Conservation (phyloP, 108 stramenopile species). For the Aurantiochytrium sp. region DNA sequence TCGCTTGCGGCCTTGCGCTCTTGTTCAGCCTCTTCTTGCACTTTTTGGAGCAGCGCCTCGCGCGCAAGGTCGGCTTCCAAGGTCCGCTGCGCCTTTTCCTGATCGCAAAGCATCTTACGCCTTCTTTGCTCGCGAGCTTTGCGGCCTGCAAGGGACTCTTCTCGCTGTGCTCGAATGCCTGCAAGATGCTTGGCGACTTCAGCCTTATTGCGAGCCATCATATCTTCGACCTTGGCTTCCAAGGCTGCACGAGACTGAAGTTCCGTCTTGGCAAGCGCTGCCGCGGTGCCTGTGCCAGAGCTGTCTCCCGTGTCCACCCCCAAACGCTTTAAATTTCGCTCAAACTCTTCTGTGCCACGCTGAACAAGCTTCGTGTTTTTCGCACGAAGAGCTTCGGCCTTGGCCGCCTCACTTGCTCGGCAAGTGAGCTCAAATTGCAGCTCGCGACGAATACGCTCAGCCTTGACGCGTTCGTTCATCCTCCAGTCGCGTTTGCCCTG, state of each 20-base stretch:
- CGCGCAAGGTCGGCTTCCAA: background rate
- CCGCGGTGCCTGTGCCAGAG: background rate
- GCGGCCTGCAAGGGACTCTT: background rate
- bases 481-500: background rate
- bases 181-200: background rate
- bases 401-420: background rate
- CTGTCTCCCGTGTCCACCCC: background rate
- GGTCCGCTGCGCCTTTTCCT: background rate
- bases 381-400: background rate
- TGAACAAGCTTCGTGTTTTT: background rate
- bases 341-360: background rate
- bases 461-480: background rate
- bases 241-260: background rate
- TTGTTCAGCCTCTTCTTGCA: background rate
- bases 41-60: background rate
- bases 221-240: background rate
- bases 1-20: background rate
- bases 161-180: background rate
- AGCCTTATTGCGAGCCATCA: background rate
- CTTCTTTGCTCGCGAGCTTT: background rate
- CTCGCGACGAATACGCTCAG: background rate
- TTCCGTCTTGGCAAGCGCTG: background rate
- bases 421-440: slow-evolving; percentile 8
- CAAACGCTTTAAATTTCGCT: background rate
- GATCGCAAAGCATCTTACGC: background rate